Percentiles rank a stretch among this genome's conserved stretches.
phyloP scores from a whole-genome alignment of 768 basidiomycete species.

The Pisolithus marmoratus region DNA sequence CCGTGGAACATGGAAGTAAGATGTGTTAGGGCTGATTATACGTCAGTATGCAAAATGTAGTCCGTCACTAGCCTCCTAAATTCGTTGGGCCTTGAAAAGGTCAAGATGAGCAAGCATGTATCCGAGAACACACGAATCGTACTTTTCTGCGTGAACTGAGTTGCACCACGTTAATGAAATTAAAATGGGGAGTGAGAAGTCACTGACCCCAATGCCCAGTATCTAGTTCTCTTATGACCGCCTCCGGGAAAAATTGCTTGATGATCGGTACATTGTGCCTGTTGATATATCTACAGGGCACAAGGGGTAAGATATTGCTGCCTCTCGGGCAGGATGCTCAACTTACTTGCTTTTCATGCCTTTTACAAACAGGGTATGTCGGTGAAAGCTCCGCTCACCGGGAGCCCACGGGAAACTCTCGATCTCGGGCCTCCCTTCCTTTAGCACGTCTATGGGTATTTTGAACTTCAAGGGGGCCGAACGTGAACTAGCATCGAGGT shows the following conservation, averaged over 20 bases:
- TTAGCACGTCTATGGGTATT: conserved; percentile 66
- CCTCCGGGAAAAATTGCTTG: conserved; percentile 67
- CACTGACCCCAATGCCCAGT: conserved; percentile 83
- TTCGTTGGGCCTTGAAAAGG: conserved; percentile 42
- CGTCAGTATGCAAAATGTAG: conserved; percentile 12
- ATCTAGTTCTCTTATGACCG: conserved; percentile 57
- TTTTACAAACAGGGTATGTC: conserved; percentile 68
- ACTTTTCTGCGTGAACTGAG: conserved; percentile 78
- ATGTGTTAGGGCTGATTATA: too few species aligned
- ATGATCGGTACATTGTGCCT: conserved; percentile 57
- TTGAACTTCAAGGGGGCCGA: conserved; percentile 52
- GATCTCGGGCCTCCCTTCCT: conserved; percentile 54
- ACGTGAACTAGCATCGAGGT: conserved; percentile 41
- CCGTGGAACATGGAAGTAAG: background rate
- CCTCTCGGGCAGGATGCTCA: background rate
- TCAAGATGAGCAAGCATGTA: background rate
- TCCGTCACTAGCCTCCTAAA: conserved; percentile 39
- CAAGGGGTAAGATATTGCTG: conserved; percentile 3
- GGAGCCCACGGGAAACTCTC: conserved; percentile 75
- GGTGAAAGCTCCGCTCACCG: conserved; percentile 47
- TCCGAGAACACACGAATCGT: conserved; percentile 8
- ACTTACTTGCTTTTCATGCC: conserved; percentile 70
- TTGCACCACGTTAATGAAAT: conserved; percentile 2
- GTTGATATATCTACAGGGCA: conserved; percentile 60
- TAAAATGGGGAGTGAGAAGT: background rate